Evolutionary conservation across 208 protist species (phyloP).

Genomic region (Leishmania martiniquensis): DNA sequence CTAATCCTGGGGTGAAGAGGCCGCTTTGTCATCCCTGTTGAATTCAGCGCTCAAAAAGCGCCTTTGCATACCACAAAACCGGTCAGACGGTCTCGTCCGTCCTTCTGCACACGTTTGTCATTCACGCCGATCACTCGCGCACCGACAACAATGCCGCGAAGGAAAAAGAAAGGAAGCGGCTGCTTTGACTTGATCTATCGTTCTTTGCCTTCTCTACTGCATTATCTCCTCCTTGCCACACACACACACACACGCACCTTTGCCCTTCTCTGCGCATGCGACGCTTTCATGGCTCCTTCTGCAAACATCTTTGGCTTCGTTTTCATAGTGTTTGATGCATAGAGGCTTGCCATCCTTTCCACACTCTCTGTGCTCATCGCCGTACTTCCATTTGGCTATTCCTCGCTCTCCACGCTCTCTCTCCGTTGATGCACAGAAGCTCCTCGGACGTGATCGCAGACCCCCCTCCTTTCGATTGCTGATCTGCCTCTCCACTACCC

Average conservation of each 20-base stretch:
- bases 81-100: neutral
- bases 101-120: neutral
- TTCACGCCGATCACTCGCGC: neutral
- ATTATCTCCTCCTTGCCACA: neutral
- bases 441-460: neutral
- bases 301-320: no score
- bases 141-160: neutral
- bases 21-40: neutral
- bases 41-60: neutral
- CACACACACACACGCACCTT: neutral
- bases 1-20: neutral
- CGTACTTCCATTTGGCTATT: no score
- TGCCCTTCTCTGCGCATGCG: no score
- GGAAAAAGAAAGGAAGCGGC: neutral
- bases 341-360: no score
- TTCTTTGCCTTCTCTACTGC: no score
- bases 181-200: neutral
- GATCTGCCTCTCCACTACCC: neutral
- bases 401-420: neutral
- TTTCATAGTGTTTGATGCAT: no score
- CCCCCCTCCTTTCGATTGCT: neutral
- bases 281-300: no score
- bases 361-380: no score
- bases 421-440: neutral
- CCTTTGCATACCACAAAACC: neutral